Evolutionary conservation across 441 rosid genomes (phyloP).

Genomic region (Sinapis alba): DNA sequence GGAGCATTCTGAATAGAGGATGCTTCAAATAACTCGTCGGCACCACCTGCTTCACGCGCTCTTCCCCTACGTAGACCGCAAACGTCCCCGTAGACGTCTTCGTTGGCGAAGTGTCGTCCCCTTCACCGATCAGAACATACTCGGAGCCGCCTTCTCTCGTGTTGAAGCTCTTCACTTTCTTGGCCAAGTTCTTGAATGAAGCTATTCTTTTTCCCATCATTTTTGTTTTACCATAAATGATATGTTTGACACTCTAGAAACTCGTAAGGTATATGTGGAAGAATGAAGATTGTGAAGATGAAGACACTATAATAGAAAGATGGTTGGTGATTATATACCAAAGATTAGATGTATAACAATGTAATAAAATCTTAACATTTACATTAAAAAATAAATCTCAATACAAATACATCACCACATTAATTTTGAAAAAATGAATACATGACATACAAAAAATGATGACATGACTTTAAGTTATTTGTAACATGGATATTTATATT

Average conservation of each 20-base stretch:
- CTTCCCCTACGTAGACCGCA: constrained; percentile 77
- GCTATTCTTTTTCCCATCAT: constrained; percentile 63
- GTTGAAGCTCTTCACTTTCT: constrained; percentile 59
- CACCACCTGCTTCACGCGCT: constrained; percentile 61
- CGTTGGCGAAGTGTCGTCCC: constrained; percentile 35
- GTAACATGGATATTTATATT: no score
- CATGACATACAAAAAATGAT: no score
- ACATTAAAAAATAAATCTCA: no score
- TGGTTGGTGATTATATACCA: constrained; percentile 32
- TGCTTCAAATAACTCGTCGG: constrained; percentile 73
- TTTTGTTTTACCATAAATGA: not conserved
- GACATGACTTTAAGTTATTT: no score
- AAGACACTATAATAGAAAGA: constrained; percentile 21
- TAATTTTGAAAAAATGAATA: no score
- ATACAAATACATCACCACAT: no score
- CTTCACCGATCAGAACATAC: constrained; percentile 43
- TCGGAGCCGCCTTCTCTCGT: constrained; percentile 41
- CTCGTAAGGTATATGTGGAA: not conserved
- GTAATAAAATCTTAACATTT: not conserved
- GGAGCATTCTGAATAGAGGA: constrained; percentile 76
- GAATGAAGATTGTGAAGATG: constrained; percentile 22
- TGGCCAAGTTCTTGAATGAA: constrained; percentile 79
- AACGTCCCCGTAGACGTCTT: constrained; percentile 70
- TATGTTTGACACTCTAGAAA: not conserved
- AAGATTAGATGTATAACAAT: constrained; percentile 9